These are phyloP conservation scores for Aphanomyces stellatus DNA, from an alignment of 352 stramenopile species.

Conservation along the genomic window DNA sequence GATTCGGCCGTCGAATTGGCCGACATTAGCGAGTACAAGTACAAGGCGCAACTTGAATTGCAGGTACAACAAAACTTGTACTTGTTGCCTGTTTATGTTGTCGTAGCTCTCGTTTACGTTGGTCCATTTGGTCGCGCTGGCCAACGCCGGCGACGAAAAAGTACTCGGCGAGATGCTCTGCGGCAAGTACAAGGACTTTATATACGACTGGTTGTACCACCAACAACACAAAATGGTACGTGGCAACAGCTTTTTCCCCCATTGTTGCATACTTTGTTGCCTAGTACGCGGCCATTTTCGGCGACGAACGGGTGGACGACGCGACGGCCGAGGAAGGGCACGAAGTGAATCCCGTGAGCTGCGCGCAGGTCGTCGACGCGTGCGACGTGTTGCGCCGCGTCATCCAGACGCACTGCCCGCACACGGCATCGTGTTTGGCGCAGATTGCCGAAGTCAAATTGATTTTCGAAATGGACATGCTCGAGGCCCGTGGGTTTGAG, in stretches of 20 bases:
- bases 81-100: neutral
- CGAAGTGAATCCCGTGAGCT: conserved; percentile 75
- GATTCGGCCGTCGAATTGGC: conserved; percentile 78
- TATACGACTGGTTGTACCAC: conserved; percentile 86
- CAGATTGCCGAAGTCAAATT: conserved; percentile 81
- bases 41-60: conserved; percentile 83
- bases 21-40: conserved; percentile 84
- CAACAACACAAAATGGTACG: conserved; percentile 71
- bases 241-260: no score
- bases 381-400: conserved; percentile 68
- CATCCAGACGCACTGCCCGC: conserved; percentile 52
- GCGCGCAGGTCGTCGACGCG: conserved; percentile 67
- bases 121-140: conserved; percentile 72
- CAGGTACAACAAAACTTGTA: conserved; percentile 23
- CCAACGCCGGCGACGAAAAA: conserved; percentile 56
- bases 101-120: conserved; percentile 64
- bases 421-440: conserved; percentile 54
- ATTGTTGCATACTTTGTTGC: neutral
- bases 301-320: conserved; percentile 18
- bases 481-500: conserved; percentile 77
- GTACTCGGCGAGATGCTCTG: conserved; percentile 27
- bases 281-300: conserved; percentile 20
- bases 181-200: conserved; percentile 53
- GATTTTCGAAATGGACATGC: conserved; percentile 64
- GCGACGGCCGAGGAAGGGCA: conserved; percentile 38